phyloP scores from a whole-genome alignment of 495 filamentous ascomycete genomes.

The Lasiosphaeris hirsuta region DNA sequence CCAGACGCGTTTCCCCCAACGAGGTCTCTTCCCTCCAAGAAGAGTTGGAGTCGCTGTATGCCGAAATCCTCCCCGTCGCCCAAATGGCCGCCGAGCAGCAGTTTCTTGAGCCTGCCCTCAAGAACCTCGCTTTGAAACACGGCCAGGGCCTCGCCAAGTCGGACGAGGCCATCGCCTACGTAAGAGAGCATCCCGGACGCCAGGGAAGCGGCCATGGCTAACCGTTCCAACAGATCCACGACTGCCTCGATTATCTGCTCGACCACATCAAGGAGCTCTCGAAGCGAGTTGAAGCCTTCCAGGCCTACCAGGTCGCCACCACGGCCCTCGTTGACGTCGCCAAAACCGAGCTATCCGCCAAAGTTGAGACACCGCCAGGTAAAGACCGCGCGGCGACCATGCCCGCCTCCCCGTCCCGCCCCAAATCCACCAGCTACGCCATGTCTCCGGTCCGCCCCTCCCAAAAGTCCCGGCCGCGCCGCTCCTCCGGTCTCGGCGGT shows the following conservation, averaged over 20 bases:
- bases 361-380: constrained; percentile 6
- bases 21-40: constrained; percentile 48
- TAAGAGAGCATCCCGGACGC: constrained; percentile 18
- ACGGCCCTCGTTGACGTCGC: constrained; percentile 26
- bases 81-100: constrained; percentile 62
- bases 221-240: constrained; percentile 30
- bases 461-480: constrained; percentile 19
- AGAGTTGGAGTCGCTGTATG: constrained; percentile 60
- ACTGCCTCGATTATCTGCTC: constrained; percentile 38
- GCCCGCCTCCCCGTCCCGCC: constrained; percentile 17
- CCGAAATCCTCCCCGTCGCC: constrained; percentile 59
- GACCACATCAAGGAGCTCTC: constrained; percentile 28
- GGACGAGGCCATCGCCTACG: constrained; percentile 39
- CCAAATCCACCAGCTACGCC: constrained; percentile 5
- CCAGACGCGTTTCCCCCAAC: constrained; percentile 18
- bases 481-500: constrained; percentile 29
- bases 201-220: not conserved
- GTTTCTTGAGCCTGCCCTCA: constrained; percentile 55
- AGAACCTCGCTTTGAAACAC: constrained; percentile 33
- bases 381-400: constrained; percentile 11
- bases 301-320: constrained; percentile 30
- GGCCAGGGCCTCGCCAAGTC: constrained; percentile 34
- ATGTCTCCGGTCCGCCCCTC: constrained; percentile 28
- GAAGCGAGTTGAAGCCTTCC: constrained; percentile 26
- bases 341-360: constrained; percentile 18